Percentiles rank a stretch among this genome's conserved stretches.
Evolutionary conservation across 805 yeast species (phyloP).

Genomic region (Saccharomyces eubayanus): DNA sequence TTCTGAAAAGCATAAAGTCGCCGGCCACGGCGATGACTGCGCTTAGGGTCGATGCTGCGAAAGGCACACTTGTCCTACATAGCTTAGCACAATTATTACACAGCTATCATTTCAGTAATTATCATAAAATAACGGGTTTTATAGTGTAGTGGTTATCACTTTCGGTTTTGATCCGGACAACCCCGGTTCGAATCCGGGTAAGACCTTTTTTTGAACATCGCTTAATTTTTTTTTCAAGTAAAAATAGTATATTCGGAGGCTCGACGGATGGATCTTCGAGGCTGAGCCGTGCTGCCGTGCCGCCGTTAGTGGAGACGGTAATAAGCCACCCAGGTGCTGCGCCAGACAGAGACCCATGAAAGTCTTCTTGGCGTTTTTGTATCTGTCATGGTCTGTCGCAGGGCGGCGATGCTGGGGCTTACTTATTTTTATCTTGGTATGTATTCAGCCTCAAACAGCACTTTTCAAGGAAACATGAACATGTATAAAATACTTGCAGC

Average conservation of each 20-base stretch:
- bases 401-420: not conserved
- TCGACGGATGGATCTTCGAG: not conserved
- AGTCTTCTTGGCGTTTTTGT: not conserved
- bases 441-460: not conserved
- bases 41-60: no score
- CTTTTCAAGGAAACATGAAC: not conserved
- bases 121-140: conserved; percentile 10
- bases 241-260: not conserved
- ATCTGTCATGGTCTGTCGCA: not conserved
- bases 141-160: conserved; percentile 78
- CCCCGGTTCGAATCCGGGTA: conserved; percentile 85
- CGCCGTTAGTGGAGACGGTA: not conserved
- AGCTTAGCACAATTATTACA: no score
- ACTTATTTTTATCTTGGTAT: not conserved
- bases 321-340: not conserved
- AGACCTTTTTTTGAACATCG: conserved; percentile 40
- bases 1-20: no score
- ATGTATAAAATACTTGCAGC: not conserved
- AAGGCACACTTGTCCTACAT: no score
- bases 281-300: not conserved
- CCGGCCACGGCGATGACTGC: no score
- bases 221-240: not conserved
- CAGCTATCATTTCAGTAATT: no score
- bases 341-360: not conserved
- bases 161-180: conserved; percentile 73